Percentiles rank a stretch among this genome's conserved stretches.
Conservation (phyloP, 1,284 basidiomycete species). For the Exobasidium rhododendri region DNA sequence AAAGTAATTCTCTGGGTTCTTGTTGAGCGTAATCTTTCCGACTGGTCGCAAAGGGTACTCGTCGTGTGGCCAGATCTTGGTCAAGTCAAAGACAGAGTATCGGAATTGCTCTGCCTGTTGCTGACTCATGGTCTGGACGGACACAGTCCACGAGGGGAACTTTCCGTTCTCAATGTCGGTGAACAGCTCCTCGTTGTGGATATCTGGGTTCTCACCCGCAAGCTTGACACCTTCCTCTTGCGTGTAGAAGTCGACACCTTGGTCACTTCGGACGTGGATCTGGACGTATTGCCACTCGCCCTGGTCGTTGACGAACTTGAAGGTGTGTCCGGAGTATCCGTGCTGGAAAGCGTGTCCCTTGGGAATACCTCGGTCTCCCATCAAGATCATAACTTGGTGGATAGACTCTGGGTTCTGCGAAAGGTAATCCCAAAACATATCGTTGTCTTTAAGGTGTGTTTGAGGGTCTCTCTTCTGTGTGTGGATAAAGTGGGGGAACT, state of each 20-base stretch:
- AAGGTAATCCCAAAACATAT: conserved; percentile 69
- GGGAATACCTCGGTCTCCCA: conserved; percentile 83
- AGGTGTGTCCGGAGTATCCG: conserved; percentile 87
- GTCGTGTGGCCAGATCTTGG: conserved; percentile 58
- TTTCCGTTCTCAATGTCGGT: conserved; percentile 75
- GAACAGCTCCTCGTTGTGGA: conserved; percentile 63
- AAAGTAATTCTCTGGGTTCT: conserved; percentile 70
- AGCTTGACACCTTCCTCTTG: conserved; percentile 59
- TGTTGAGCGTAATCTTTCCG: conserved; percentile 80
- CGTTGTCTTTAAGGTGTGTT: conserved; percentile 73
- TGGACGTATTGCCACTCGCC: conserved; percentile 76
- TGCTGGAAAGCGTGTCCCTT: conserved; percentile 66
- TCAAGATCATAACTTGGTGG: conserved; percentile 58
- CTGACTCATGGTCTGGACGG: conserved; percentile 79
- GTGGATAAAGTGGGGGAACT: conserved; percentile 35
- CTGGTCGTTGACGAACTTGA: conserved; percentile 78
- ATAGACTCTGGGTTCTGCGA: conserved; percentile 22
- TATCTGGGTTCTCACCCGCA: conserved; percentile 72
- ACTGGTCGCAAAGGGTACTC: conserved; percentile 79
- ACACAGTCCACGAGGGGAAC: conserved; percentile 74
- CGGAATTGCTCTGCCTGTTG: conserved; percentile 85
- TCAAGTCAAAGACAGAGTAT: conserved; percentile 83
- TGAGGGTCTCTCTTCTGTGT: conserved; percentile 67
- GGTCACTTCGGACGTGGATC: conserved; percentile 72
- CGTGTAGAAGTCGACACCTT: conserved; percentile 56